Conservation (phyloP, 495 filamentous ascomycete species). For the Aspergillus haitiensis region DNA sequence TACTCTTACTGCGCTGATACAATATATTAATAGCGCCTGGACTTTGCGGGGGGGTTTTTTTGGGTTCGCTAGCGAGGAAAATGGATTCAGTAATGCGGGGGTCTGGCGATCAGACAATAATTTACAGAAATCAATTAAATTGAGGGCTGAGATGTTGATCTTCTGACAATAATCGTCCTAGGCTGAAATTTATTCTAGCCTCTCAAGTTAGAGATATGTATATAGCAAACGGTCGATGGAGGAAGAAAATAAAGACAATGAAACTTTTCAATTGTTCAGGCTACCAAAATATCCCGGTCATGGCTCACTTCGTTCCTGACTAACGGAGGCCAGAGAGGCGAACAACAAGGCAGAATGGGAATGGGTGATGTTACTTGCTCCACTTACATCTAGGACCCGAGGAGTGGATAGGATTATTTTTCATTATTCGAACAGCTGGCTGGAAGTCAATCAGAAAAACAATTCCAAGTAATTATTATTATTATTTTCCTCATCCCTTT, state of each 20-base stretch:
- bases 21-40: conserved; percentile 16
- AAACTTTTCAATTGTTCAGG: conserved; percentile 6
- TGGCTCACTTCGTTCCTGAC: conserved; percentile 24
- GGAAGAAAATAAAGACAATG: neutral
- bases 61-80: conserved; percentile 19
- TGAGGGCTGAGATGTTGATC: conserved; percentile 4
- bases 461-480: neutral
- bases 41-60: conserved; percentile 22
- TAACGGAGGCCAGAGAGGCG: conserved; percentile 16
- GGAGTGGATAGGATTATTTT: conserved; percentile 7
- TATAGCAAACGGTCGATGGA: too few species aligned
- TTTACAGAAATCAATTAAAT: conserved; percentile 11
- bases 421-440: conserved; percentile 3
- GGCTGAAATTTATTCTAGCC: too few species aligned
- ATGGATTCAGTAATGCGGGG: conserved; percentile 27
- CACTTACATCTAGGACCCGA: conserved; percentile 28
- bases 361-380: conserved; percentile 24
- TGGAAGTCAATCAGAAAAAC: neutral
- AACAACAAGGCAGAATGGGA: conserved; percentile 15
- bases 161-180: conserved; percentile 1
- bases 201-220: too few species aligned
- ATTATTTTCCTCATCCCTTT: neutral
- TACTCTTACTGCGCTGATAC: conserved; percentile 1
- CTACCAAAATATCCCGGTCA: conserved; percentile 6
- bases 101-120: conserved; percentile 22